Evolutionary conservation across 768 basidiomycete species (phyloP).

Genomic region (Termitomyces sp.): DNA sequence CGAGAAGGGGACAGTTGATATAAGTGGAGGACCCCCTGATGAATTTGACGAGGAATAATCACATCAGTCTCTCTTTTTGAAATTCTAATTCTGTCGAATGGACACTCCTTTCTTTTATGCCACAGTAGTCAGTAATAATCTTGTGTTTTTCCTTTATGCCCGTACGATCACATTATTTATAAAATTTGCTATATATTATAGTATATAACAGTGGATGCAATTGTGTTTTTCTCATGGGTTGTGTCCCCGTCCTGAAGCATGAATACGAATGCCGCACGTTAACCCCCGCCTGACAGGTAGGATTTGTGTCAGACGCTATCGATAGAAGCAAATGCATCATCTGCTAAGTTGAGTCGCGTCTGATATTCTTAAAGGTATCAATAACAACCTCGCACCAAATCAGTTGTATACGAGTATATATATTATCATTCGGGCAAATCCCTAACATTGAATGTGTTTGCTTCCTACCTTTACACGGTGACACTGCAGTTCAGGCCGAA

Average conservation of each 20-base stretch:
- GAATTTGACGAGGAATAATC: constrained; percentile 6
- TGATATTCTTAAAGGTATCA: no score
- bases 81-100: background rate
- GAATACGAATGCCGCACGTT: no score
- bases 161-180: background rate
- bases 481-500: background rate
- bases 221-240: no score
- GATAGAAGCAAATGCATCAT: no score
- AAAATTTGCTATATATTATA: background rate
- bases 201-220: background rate
- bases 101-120: background rate
- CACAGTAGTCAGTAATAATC: background rate
- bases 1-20: constrained; percentile 53
- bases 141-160: background rate
- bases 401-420: background rate
- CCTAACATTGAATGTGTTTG: background rate
- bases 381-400: no score
- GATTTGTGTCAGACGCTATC: no score
- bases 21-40: constrained; percentile 34
- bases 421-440: background rate
- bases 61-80: background rate
- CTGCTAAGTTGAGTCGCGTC: no score
- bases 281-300: no score
- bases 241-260: no score
- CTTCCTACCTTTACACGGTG: background rate